Percentiles rank a stretch among this genome's conserved stretches.
phyloP scores from a whole-genome alignment of 768 basidiomycete species.

The Strobilomyces echinocephalus region DNA sequence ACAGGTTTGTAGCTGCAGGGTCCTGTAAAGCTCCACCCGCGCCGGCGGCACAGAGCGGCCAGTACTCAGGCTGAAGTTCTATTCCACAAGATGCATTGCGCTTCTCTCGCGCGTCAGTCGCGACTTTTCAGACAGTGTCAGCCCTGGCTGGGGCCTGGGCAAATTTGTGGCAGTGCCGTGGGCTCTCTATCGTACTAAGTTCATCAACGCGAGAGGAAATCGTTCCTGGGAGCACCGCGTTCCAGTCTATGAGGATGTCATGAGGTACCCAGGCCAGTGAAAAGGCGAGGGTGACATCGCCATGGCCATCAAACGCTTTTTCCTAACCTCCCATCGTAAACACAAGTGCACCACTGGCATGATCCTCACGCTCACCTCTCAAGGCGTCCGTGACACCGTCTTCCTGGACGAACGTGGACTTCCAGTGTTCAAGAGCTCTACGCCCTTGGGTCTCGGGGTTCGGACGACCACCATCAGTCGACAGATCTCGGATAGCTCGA shows the following conservation, averaged over 20 bases:
- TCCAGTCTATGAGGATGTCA: neutral
- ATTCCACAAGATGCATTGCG: no score
- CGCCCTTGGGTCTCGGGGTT: constrained; percentile 17
- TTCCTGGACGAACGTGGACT: constrained; percentile 27
- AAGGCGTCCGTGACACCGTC: constrained; percentile 24
- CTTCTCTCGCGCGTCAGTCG: no score
- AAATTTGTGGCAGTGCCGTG: neutral
- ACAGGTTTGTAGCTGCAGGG: neutral
- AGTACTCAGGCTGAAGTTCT: no score
- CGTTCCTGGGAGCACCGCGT: neutral
- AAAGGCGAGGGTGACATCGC: neutral
- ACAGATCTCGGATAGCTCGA: neutral
- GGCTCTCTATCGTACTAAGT: no score
- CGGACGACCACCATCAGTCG: constrained; percentile 20
- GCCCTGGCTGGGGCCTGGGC: neutral
- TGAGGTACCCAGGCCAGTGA: neutral
- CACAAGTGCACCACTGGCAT: no score
- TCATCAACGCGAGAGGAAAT: no score
- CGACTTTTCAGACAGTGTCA: no score
- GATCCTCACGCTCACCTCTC: constrained; percentile 23
- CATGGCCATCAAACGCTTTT: neutral
- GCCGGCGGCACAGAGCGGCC: no score
- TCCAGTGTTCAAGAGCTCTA: constrained; percentile 23
- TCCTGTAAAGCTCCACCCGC: no score
- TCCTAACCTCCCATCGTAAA: neutral